Evolutionary conservation across 2,329 filamentous ascomycete species (phyloP), one percentile per base, ranked within the genome.

Genomic region (Botrytis fabae): DNA sequence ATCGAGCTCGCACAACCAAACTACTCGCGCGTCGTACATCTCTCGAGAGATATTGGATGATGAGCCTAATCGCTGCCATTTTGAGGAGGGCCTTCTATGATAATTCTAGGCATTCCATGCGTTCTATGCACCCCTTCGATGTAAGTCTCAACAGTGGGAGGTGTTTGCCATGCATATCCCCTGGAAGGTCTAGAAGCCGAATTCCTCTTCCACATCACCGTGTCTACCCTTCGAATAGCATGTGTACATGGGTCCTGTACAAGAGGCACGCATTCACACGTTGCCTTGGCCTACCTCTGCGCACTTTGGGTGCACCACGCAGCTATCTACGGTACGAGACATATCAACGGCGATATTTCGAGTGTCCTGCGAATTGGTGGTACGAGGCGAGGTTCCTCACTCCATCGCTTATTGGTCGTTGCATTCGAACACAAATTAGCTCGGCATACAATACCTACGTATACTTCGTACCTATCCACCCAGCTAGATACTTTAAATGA

Each of bases 151-250:
- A 38, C 48, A n/a, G 25, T 64, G 62, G 35, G 51, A 66, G 64
- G 32, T 40, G n/a, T 40, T 40, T 65, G 35, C 22, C 44, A 65
- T 65, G 65, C 65, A 57, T 32, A 22, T 42, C 7, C 64, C 46
- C 48, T 54, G 46, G 38, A 68, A 57, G 20, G 48, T 38, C 65
- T 44, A 69, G 65, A 69, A 69, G 38, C 65, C 35, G 8, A 38
- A 25, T 28, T 48, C 62, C 46, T 51, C 44, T 51, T 51, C 42
- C n/a, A 48, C 22, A 32, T 64, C 14, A 25, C 16, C 6, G 40
- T 18, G 38, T 66, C 48, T 40, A 57, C 7, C n/a, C 14, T 57
- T 32, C 32, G 16, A 40, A 28, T 68, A 8, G 64, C 48, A 54
- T 46, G 35, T 22, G 64, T 25, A 28, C 4, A 66, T 66, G 22